phyloP scores from a whole-genome alignment of 108 stramenopile species.

The Cyclotella atomus region DNA sequence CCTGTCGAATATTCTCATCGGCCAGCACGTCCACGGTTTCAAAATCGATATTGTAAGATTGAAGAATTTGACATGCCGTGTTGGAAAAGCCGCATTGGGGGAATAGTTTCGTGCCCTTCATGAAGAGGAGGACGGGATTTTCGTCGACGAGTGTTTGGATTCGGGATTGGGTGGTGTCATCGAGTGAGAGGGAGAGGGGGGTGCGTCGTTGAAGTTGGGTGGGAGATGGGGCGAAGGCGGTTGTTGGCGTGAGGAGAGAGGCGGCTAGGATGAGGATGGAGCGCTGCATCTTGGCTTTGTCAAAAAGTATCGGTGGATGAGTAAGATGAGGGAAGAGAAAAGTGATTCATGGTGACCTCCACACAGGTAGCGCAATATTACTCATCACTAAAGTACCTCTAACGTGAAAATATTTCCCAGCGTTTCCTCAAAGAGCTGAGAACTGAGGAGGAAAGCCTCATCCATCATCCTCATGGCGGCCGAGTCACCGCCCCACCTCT shows the following conservation, averaged over 20 bases:
- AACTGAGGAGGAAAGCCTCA: too few species aligned
- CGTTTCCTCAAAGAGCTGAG: too few species aligned
- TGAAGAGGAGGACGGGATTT: slow-evolving; percentile 92
- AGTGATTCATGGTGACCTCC: too few species aligned
- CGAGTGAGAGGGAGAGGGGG: slow-evolving; percentile 19
- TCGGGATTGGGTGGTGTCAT: slow-evolving; percentile 55
- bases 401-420: too few species aligned
- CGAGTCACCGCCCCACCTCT: neutral
- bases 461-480: too few species aligned
- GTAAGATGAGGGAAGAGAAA: too few species aligned
- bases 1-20: slow-evolving; percentile 85
- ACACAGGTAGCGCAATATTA: too few species aligned
- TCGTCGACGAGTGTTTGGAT: slow-evolving; percentile 79
- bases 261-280: slow-evolving; percentile 4
- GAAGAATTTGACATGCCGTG: slow-evolving; percentile 92
- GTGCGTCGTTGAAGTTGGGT: neutral
- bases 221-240: slow-evolving; percentile 1
- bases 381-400: too few species aligned
- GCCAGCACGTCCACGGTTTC: slow-evolving; percentile 78
- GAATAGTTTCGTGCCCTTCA: slow-evolving; percentile 96
- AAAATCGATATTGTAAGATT: slow-evolving; percentile 81
- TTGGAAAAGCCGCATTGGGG: slow-evolving; percentile 97
- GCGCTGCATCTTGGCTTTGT: too few species aligned
- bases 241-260: slow-evolving; percentile 1
- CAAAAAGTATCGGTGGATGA: too few species aligned